Percentiles rank a stretch among this genome's conserved stretches.
Evolutionary conservation across 192 early-diverging fungal genomes (phyloP).

Genomic region (Chytriomyces sp.): DNA sequence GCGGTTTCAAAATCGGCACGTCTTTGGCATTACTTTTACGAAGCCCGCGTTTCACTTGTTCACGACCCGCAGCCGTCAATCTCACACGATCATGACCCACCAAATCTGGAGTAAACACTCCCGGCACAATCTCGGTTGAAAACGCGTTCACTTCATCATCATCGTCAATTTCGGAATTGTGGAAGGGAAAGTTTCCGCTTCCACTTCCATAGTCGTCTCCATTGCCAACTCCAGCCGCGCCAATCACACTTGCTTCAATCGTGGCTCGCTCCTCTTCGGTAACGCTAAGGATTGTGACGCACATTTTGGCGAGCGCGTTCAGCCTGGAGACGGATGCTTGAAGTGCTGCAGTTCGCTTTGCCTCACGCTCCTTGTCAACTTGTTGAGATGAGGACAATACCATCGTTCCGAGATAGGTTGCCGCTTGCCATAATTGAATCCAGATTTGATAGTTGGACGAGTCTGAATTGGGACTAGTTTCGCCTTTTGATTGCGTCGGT

Average conservation of each 20-base stretch:
- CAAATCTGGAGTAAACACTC: conserved; percentile 31
- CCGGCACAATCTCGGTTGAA: conserved; percentile 23
- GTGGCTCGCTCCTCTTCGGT: conserved; percentile 19
- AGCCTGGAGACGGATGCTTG: conserved; percentile 12
- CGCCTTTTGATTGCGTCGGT: not conserved
- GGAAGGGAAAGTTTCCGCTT: not conserved
- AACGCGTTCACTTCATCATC: conserved; percentile 19
- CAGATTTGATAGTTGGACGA: not conserved
- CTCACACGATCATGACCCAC: not conserved
- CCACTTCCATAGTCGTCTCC: not conserved
- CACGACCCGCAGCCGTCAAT: conserved; percentile 20
- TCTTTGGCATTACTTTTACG: conserved; percentile 21
- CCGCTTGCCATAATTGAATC: not conserved
- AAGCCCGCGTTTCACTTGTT: conserved; percentile 26
- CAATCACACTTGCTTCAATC: conserved; percentile 19
- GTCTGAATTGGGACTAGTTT: not conserved
- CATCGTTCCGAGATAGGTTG: not conserved
- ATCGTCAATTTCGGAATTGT: not conserved
- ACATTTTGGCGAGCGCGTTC: not conserved
- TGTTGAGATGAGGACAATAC: not conserved
- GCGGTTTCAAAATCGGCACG: conserved; percentile 7
- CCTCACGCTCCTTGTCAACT: conserved; percentile 19
- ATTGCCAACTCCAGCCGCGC: not conserved
- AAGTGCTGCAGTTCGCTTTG: not conserved
- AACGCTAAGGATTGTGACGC: conserved; percentile 16